phyloP scores from a whole-genome alignment of 2,329 filamentous ascomycete species.

The Allantophomopsis cytisporea region DNA sequence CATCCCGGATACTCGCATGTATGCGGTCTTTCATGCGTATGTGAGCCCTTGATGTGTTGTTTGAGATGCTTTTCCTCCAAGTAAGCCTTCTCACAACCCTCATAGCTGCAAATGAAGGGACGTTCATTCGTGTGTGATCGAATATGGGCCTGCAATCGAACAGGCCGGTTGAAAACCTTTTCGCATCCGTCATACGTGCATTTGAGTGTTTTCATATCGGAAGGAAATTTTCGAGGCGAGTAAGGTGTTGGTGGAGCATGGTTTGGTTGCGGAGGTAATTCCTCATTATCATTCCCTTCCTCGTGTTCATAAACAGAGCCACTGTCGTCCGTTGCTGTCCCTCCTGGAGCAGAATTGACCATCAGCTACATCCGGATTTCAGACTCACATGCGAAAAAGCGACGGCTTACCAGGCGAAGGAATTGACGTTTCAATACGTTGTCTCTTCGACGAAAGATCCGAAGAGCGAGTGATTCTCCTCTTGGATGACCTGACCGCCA shows the following conservation, averaged over 20 bases:
- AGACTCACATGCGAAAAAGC: no score
- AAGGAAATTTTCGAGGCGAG: constrained; percentile 44
- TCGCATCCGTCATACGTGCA: constrained; percentile 64
- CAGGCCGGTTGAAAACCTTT: constrained; percentile 81
- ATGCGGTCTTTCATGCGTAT: constrained; percentile 58
- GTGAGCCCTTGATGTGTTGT: constrained; percentile 72
- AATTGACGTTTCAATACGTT: constrained; percentile 6
- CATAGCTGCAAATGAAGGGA: constrained; percentile 58
- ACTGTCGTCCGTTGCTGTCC: background rate
- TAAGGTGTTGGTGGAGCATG: constrained; percentile 34
- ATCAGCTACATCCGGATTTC: no score
- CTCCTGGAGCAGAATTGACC: no score
- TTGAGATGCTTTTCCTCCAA: constrained; percentile 76
- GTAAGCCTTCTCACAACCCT: constrained; percentile 70
- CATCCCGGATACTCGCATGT: constrained; percentile 61
- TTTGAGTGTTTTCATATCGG: constrained; percentile 61
- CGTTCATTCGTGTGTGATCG: constrained; percentile 79
- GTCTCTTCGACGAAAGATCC: constrained; percentile 9
- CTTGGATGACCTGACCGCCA: constrained; percentile 11
- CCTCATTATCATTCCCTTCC: constrained; percentile 15
- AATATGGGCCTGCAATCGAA: constrained; percentile 65
- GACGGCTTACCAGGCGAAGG: constrained; percentile 4
- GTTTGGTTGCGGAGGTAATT: no score
- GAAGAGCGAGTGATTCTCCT: constrained; percentile 7
- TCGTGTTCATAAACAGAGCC: constrained; percentile 27